Evolutionary conservation across 2,329 filamentous ascomycete species (phyloP).

Genomic region (Xylaria sp.): DNA sequence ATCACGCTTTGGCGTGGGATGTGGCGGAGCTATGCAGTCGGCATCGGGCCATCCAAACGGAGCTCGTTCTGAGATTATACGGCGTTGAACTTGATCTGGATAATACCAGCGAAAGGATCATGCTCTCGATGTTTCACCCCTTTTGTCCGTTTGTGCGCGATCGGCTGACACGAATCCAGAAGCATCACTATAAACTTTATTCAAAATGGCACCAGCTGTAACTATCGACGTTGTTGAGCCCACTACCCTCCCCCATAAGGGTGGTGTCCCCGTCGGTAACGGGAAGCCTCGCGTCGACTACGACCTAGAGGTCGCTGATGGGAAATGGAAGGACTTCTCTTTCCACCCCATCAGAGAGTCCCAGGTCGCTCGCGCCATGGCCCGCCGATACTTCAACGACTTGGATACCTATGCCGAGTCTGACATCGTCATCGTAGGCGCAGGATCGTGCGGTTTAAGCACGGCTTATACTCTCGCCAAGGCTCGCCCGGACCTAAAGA

Average conservation of each 20-base stretch:
- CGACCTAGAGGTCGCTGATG: conserved; percentile 72
- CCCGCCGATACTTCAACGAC: conserved; percentile 89
- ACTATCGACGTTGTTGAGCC: conserved; percentile 69
- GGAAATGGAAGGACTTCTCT: conserved; percentile 82
- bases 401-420: conserved; percentile 90
- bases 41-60: conserved; percentile 37
- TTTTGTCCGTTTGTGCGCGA: conserved; percentile 49
- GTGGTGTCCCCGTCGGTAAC: conserved; percentile 53
- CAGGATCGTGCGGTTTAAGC: conserved; percentile 86
- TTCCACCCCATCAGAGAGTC: conserved; percentile 91
- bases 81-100: conserved; percentile 95
- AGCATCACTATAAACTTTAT: conserved; percentile 42
- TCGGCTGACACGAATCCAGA: conserved; percentile 50
- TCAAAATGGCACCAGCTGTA: conserved; percentile 81
- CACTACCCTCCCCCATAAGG: conserved; percentile 61
- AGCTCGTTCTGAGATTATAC: conserved; percentile 81
- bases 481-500: conserved; percentile 87
- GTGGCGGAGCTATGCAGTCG: conserved; percentile 1
- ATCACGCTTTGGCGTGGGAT: conserved; percentile 3
- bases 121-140: conserved; percentile 69
- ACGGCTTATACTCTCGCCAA: conserved; percentile 86
- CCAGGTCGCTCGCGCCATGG: conserved; percentile 94
- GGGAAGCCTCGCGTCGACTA: conserved; percentile 55
- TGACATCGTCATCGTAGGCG: conserved; percentile 92
- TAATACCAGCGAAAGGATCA: conserved; percentile 99